These are phyloP conservation scores for Colletotrichum simmondsii DNA, from an alignment of 2,329 filamentous ascomycete genomes.

Conservation along the genomic window DNA sequence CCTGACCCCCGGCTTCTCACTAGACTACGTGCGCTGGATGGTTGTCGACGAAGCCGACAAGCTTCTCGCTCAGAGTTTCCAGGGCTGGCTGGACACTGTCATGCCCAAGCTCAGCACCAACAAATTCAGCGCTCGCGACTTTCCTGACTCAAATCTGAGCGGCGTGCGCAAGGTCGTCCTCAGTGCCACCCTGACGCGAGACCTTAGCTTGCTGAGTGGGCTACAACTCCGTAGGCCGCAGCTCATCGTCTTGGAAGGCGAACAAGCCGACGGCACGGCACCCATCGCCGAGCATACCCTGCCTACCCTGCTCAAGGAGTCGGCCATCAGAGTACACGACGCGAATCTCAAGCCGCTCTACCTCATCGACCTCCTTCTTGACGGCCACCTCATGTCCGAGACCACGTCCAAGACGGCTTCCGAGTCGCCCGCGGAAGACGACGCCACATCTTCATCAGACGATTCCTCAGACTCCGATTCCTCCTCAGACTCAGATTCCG, in stretches of 20 bases:
- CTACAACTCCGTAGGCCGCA: slow-evolving; percentile 79
- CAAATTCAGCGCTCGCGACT: slow-evolving; percentile 63
- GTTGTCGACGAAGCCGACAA: slow-evolving; percentile 96
- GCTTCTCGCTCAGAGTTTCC: slow-evolving; percentile 89
- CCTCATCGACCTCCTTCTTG: slow-evolving; percentile 79
- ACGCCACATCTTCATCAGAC: slow-evolving; percentile 42
- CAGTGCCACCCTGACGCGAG: slow-evolving; percentile 91
- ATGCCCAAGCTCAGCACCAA: slow-evolving; percentile 68
- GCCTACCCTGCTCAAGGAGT: slow-evolving; percentile 72
- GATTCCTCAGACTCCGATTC: slow-evolving; percentile 46
- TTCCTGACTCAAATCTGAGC: slow-evolving; percentile 61
- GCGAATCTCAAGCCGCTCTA: slow-evolving; percentile 83
- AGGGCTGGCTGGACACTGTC: slow-evolving; percentile 85
- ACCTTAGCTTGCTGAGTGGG: slow-evolving; percentile 81
- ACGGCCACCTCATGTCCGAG: slow-evolving; percentile 55
- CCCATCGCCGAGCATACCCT: slow-evolving; percentile 61
- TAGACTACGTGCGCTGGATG: slow-evolving; percentile 85
- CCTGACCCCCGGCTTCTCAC: slow-evolving; percentile 82
- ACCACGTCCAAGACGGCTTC: slow-evolving; percentile 33
- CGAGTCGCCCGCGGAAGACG: slow-evolving; percentile 34
- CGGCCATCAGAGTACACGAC: slow-evolving; percentile 75
- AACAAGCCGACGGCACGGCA: slow-evolving; percentile 50
- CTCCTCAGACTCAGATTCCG: slow-evolving; percentile 44
- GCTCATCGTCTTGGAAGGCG: slow-evolving; percentile 78
- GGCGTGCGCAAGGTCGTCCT: slow-evolving; percentile 84